phyloP scores from a whole-genome alignment of 177 flowering plant genomes.

The Vitis hybrid region DNA sequence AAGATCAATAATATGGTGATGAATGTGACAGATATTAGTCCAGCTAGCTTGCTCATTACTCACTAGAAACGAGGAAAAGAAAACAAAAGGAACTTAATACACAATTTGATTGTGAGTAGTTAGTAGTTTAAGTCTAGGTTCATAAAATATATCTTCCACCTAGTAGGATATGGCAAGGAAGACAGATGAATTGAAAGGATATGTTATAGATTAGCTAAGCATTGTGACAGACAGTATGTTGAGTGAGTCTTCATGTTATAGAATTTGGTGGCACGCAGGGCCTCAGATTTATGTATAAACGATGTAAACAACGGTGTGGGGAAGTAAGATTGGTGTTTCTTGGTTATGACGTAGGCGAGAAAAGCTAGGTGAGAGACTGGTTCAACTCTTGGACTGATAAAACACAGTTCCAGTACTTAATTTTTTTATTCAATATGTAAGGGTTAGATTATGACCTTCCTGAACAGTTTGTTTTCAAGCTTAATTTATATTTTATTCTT shows the following conservation, averaged over 20 bases:
- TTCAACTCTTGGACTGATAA: not conserved
- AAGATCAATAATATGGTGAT: conserved; percentile 2
- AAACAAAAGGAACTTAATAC: not conserved
- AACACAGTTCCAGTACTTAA: too few species aligned
- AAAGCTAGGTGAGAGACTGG: conserved; percentile 3
- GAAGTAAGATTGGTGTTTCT: too few species aligned
- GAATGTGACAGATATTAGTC: conserved; percentile 5
- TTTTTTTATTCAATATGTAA: too few species aligned
- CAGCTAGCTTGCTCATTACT: not conserved
- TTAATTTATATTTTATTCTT: not conserved
- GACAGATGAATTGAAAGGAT: not conserved
- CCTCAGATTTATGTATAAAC: not conserved
- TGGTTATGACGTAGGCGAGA: not conserved
- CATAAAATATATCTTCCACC: not conserved
- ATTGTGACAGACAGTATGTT: not conserved
- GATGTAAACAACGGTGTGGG: conserved; percentile 7
- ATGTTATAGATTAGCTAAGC: not conserved
- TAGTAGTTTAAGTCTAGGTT: conserved; percentile 2
- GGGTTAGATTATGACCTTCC: too few species aligned
- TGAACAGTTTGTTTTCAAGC: too few species aligned
- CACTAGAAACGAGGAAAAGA: conserved; percentile 1
- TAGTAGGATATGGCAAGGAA: conserved; percentile 9
- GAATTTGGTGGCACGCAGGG: not conserved
- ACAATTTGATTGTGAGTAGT: not conserved
- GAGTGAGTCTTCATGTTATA: not conserved